Base-by-base conservation (phyloP, 345 rosid genomes). In the Euclidium syriacum region DNA sequence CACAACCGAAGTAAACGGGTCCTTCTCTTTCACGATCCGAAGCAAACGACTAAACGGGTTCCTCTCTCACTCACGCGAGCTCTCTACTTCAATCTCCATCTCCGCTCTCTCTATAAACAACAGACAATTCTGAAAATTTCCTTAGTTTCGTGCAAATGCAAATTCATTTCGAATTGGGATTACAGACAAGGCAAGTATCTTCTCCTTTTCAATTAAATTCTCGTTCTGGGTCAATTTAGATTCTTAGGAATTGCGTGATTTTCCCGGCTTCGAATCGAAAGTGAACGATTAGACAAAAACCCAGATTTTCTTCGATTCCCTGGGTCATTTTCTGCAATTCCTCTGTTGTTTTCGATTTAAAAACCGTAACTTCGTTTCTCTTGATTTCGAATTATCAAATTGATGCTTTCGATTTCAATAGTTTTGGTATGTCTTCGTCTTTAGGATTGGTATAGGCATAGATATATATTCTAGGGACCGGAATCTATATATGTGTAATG, bases 131-230 rank as follows among this genome's bases (percentile, higher is more conserved):
- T 56, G 4, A 40, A 39, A 58, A 26, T 0, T 50, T 57, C 10
- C 10, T 38, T 1, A 36, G 3, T 26, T 43, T 10, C 42, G 25
- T 42, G 63, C 62, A 73, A 68, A 68, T 68, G 66, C 73, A 50
- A 66, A 50, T 61, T 62, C 14, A 65, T 51, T 52, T 46, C 6
- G 57, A 54, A 24, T 59, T 64, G 48, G 54, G 58, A 35, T 44
- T 48, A 48, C 58, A 25, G 5, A 16, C 59, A 41, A 77, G 81
- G 78, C 76, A 74, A 59, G 77, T 67, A 41, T 33, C 70, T 54
- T 39, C 64, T 27, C 40, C 19, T 40, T 29, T 36, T 49, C 34
- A 8, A 43, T 18, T 36, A 34, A 4, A 55, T 26, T 47, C 55
- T 66, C 57, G 4, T 47, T 20, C 35, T 48, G 44, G 51, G 58